Evolutionary conservation across 345 rosid species (phyloP).

Genomic region (thale cress (Arabidopsis thaliana)): DNA sequence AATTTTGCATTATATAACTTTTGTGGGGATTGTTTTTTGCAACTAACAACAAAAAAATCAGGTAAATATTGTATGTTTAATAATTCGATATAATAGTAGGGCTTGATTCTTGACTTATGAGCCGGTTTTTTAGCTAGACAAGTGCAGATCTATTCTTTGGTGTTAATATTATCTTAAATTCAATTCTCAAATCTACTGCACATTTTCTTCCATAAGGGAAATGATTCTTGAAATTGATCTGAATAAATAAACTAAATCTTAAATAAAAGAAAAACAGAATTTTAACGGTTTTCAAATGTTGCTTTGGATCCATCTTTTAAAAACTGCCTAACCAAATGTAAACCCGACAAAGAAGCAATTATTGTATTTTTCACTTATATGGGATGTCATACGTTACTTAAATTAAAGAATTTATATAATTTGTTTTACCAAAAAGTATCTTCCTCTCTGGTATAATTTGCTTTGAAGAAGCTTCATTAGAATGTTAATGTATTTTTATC

Average conservation of each 20-base stretch:
- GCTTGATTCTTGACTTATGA: slow-evolving; percentile 20
- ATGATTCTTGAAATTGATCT: background rate
- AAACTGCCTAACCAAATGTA: slow-evolving; percentile 19
- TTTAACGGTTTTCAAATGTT: slow-evolving; percentile 14
- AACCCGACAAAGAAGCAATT: slow-evolving; percentile 23
- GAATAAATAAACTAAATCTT: background rate
- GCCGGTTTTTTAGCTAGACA: slow-evolving; percentile 18
- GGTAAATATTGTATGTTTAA: background rate
- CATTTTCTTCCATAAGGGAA: background rate
- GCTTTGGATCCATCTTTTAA: slow-evolving; percentile 15
- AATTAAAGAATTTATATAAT: background rate
- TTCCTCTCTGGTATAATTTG: background rate
- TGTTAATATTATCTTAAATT: background rate
- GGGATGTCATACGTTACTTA: slow-evolving; percentile 14
- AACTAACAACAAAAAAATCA: slow-evolving; percentile 13
- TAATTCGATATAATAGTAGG: background rate
- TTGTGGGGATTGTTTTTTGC: slow-evolving; percentile 2
- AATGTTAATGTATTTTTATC: background rate
- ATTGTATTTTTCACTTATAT: background rate
- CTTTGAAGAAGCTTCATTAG: background rate
- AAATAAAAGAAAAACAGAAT: background rate
- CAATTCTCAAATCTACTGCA: background rate
- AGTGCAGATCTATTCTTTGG: slow-evolving; percentile 16
- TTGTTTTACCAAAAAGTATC: background rate
- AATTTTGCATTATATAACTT: slow-evolving; percentile 11